Evolutionary conservation across 2,329 filamentous ascomycete species (phyloP).

Genomic region (Talaromyces sp.): DNA sequence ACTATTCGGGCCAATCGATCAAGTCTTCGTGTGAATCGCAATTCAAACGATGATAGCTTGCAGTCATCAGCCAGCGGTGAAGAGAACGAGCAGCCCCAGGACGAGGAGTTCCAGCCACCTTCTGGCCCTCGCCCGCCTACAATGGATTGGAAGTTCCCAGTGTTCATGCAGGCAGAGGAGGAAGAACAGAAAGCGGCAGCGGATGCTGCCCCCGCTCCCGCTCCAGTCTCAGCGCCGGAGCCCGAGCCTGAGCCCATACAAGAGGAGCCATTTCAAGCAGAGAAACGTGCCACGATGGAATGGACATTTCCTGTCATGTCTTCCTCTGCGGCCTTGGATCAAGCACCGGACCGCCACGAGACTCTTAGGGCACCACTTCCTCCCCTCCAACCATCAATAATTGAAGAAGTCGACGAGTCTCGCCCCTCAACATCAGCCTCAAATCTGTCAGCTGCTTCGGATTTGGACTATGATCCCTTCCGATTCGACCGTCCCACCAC

Average conservation of each 20-base stretch:
- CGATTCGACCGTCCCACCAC: constrained; percentile 41
- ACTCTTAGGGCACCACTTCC: constrained; percentile 36
- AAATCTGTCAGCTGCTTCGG: constrained; percentile 36
- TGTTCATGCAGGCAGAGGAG: constrained; percentile 25
- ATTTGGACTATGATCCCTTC: constrained; percentile 47
- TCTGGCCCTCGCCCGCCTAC: constrained; percentile 48
- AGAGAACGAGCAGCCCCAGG: constrained; percentile 27
- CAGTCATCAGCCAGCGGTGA: constrained; percentile 35
- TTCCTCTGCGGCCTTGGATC: constrained; percentile 22
- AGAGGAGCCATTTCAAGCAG: constrained; percentile 29
- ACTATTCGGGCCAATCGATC: constrained; percentile 60
- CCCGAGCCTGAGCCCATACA: constrained; percentile 8
- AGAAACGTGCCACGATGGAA: constrained; percentile 50
- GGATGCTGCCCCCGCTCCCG: neutral
- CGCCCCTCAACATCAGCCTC: constrained; percentile 45
- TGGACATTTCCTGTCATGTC: constrained; percentile 58
- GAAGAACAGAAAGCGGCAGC: constrained; percentile 13
- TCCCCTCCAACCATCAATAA: constrained; percentile 17
- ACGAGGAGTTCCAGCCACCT: constrained; percentile 34
- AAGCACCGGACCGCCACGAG: constrained; percentile 21
- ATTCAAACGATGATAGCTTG: constrained; percentile 39
- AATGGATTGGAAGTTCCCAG: constrained; percentile 52
- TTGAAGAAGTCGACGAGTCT: constrained; percentile 34
- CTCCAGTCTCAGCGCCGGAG: too few species aligned
- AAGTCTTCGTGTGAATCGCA: constrained; percentile 48